Evolutionary conservation across 2,329 filamentous ascomycete genomes (phyloP), one percentile per base, ranked within the genome.

Genomic region (Eutypella sp.): DNA sequence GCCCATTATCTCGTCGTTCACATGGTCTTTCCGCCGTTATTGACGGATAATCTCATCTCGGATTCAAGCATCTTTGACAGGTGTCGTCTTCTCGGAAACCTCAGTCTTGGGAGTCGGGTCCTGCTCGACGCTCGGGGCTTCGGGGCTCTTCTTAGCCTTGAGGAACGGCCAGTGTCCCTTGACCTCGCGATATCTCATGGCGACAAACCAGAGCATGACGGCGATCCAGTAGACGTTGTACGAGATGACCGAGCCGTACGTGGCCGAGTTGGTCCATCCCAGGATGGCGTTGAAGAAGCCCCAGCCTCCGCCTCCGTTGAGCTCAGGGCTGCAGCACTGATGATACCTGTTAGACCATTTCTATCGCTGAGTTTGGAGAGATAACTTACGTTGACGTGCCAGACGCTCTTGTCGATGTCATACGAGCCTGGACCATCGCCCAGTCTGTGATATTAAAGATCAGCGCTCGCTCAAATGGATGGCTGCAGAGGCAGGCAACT

Each of bases 171-270:
- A 74, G 50, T 67, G 71, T 9, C 76, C 75, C 49, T 71, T 73
- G 29, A 65, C 59, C 68, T 93, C 88, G 51, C 77, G 77, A 68
- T 81, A 88, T 36, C 84, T 75, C 73, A 92, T 75, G 27, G 70
- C 54, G 13, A 81, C 49, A 61, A 92, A 87, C 5, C 75, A 76
- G 15, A 73, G 49, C 46, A 90, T 89, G 53, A 89, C 75, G 8
- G 72, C 73, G 42, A 93, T 67, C 90, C 89, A 96, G 71, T 95
- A 95, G 15, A 92, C 47, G 62, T 93, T 95, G 70, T 95, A 95
- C 1, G 86, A 83, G 51, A 95, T 82, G 52, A 95, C 85, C 1
- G 87, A 91, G 42, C 89, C 89, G 57, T 92, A 90, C 2, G 89
- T 95, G 5, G 87, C 90, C 11, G 86, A 89, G 70, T 95, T 95